phyloP scores from a whole-genome alignment of 179 eudicot genomes.

The Beta corolliflora region DNA sequence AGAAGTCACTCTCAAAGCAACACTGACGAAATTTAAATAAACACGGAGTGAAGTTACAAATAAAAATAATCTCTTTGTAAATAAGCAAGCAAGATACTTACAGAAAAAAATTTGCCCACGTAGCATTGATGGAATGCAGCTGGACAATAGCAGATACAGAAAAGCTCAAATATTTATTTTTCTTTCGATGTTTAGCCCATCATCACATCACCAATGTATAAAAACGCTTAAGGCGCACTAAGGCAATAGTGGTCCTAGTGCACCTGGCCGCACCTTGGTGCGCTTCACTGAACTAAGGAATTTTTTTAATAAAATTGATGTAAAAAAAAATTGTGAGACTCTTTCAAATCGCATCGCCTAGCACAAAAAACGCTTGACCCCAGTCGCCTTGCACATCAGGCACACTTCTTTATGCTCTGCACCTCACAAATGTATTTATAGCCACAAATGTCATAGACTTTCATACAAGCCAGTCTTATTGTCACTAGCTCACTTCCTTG shows the following conservation, averaged over 20 bases:
- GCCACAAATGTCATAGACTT: not conserved
- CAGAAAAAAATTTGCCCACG: not conserved
- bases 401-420: too few species aligned
- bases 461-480: not conserved
- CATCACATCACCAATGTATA: not conserved
- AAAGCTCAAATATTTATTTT: not conserved
- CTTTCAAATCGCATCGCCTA: too few species aligned
- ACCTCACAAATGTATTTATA: too few species aligned
- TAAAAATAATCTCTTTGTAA: not conserved
- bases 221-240: not conserved
- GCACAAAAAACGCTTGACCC: too few species aligned
- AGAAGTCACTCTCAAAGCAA: not conserved
- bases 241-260: too few species aligned
- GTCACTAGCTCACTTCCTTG: not conserved
- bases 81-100: not conserved
- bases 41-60: not conserved
- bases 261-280: too few species aligned
- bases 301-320: too few species aligned
- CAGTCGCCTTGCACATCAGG: too few species aligned
- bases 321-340: too few species aligned
- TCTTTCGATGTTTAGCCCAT: not conserved
- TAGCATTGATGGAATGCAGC: too few species aligned
- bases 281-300: too few species aligned
- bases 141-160: not conserved
- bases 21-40: not conserved